Percentiles rank a stretch among this genome's conserved stretches.
These are phyloP conservation scores for Aspergillus oerlinghausenensis DNA, from an alignment of 2,329 filamentous ascomycete genomes.

Conservation along the genomic window DNA sequence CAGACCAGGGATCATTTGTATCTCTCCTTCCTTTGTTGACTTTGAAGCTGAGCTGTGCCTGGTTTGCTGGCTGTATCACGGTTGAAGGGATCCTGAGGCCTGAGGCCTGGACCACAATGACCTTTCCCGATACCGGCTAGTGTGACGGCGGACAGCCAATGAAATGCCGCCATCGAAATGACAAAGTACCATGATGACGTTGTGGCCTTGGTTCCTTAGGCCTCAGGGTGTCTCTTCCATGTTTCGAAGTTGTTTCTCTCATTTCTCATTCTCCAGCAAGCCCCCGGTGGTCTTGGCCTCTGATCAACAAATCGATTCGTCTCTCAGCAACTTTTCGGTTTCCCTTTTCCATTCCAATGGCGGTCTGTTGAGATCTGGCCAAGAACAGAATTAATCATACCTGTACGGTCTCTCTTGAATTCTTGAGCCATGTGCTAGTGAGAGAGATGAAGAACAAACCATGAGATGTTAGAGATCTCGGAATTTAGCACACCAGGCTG, in stretches of 20 bases:
- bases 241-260: background rate
- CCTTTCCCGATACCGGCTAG: background rate
- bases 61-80: too few species aligned
- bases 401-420: background rate
- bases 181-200: background rate
- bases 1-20: background rate
- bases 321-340: too few species aligned
- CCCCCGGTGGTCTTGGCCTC: background rate
- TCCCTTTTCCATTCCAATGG: background rate
- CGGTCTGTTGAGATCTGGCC: background rate
- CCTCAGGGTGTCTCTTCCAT: background rate
- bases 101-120: too few species aligned
- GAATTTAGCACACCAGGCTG: background rate
- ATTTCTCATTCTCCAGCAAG: too few species aligned
- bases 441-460: background rate
- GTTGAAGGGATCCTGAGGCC: too few species aligned
- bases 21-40: too few species aligned
- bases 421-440: background rate
- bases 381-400: background rate
- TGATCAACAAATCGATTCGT: too few species aligned
- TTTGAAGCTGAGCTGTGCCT: too few species aligned
- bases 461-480: background rate
- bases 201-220: background rate
- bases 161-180: background rate
- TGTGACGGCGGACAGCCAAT: background rate